Base-by-base conservation (phyloP, 306 rosid species). In the Lotus japonicus region DNA sequence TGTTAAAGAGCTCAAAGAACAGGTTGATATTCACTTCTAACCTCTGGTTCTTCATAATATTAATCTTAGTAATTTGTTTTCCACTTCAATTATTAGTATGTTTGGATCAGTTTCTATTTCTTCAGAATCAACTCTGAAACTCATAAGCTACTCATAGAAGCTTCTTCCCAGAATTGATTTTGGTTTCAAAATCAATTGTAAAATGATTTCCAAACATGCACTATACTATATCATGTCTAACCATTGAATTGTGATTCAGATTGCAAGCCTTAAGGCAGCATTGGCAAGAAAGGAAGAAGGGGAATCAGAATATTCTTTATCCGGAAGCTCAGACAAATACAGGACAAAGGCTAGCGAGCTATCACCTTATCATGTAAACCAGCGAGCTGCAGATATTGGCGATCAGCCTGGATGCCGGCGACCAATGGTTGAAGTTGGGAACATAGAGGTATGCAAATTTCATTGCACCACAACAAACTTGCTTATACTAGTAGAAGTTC, bases 1-100 rank as follows among this genome's bases (percentile, higher is more conserved):
- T 79, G 95, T 90, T 44, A 94, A 85, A 71, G 97, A 87, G 64
- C 97, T 94, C 77, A 94, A 88, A 82, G 97, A 90, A 43, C 96
- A 94, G 95, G 99, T 86, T 56, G 63, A 7, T 38, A 26, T 58
- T 43, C 69, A 64, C 64, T 36, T 57, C 71, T 12, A 70, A 50
- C n/a, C 53, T 63, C 38, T 6, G 14, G 4, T 23, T 63, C 45
- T n/a, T n/a, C n/a, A n/a, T n/a, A n/a, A n/a, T n/a, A n/a, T n/a
- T n/a, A n/a, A n/a, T n/a, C n/a, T n/a, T n/a, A n/a, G n/a, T n/a
- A n/a, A n/a, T n/a, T n/a, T n/a, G n/a, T n/a, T n/a, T n/a, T n/a
- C n/a, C n/a, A n/a, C n/a, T n/a, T n/a, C 45, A n/a, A 28, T 45
- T 26, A 26, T 26, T 26, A 26, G 31, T 26, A 26, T 26, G 4